Evolutionary conservation across 768 basidiomycete genomes (phyloP), one percentile per base, ranked within the genome.

Genomic region (Pleurotus pulmonarius): DNA sequence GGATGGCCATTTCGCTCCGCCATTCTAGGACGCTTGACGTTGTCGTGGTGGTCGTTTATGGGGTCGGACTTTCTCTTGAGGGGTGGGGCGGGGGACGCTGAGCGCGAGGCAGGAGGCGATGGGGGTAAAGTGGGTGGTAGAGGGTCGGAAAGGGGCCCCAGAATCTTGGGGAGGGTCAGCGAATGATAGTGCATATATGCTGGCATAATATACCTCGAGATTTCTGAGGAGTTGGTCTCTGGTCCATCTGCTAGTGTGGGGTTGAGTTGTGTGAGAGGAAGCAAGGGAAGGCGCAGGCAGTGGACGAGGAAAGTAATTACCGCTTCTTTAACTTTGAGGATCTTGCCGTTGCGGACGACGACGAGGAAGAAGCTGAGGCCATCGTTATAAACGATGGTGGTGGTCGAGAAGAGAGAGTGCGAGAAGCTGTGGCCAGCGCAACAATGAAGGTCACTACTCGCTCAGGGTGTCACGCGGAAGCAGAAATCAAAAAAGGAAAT

Each of bases 71-170:
- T 81, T 67, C 81, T 80, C 70, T 83, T 82, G 61, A 67, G 59
- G 58, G 70, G 64, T 60, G 76, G 71, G 22, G 69, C 72, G 58
- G 81, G 80, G 52, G 80, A 82, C 57, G 71, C 59, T 54, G 78
- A 69, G 61, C 78, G 76, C 56, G 81, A 81, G 45, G 73, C 71
- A 7, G 80, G 79, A 39, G 80, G 81, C 15, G 80, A 81, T 22
- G 77, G 78, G 5, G 80, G 81, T 46, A 82, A 69, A 41, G 71
- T 72, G 52, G 77, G 73, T 34, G 81, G 78, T 8, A 80, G 65
- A 55, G 76, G 74, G 34, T 70, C 61, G 47, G 67, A 62, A 22
- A 81, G 70, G 54, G 69, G 67, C 46, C 76, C 75, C 57, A 77
- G 72, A 60, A 79, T 68, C 78, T 80, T 58, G 24, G 56, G 20